These are phyloP conservation scores for Macadamia integrifolia DNA, from an alignment of 164 flowering plant genomes.

Conservation along the genomic window DNA sequence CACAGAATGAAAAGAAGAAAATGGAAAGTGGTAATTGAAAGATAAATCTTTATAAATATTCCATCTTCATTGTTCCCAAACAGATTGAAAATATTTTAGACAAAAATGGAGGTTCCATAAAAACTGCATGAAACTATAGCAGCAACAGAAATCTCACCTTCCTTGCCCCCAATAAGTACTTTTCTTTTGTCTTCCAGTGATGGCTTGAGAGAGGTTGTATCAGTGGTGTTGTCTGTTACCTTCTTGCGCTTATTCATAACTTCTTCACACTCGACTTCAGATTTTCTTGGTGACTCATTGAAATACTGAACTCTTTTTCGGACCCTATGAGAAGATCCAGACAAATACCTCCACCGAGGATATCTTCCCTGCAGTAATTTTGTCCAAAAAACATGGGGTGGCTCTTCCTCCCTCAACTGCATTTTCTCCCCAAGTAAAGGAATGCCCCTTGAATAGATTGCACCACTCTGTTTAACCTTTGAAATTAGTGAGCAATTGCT, in stretches of 20 bases:
- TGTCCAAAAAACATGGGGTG: constrained; percentile 64
- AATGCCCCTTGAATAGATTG: constrained; percentile 24
- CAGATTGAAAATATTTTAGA: neutral
- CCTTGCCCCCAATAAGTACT: constrained; percentile 19
- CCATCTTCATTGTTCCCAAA: neutral
- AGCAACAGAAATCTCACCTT: constrained; percentile 23
- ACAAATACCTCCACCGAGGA: constrained; percentile 59
- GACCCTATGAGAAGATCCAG: constrained; percentile 38
- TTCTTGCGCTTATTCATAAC: constrained; percentile 53
- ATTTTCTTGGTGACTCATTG: constrained; percentile 18
- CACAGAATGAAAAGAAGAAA: neutral
- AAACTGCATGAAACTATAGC: neutral
- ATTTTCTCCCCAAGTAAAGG: constrained; percentile 52
- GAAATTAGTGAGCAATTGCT: constrained; percentile 26
- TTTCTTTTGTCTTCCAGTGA: constrained; percentile 25
- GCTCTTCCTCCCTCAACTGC: constrained; percentile 29
- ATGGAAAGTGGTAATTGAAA: neutral
- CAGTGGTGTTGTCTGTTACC: constrained; percentile 20
- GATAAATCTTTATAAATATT: neutral
- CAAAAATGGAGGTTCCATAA: constrained; percentile 1
- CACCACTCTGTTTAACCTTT: constrained; percentile 39
- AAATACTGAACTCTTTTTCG: constrained; percentile 54
- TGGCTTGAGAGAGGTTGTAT: constrained; percentile 17
- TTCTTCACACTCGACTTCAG: constrained; percentile 32
- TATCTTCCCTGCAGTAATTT: constrained; percentile 51